phyloP scores from a whole-genome alignment of 2,329 filamentous ascomycete species.

The Diaporthe citriasiana region DNA sequence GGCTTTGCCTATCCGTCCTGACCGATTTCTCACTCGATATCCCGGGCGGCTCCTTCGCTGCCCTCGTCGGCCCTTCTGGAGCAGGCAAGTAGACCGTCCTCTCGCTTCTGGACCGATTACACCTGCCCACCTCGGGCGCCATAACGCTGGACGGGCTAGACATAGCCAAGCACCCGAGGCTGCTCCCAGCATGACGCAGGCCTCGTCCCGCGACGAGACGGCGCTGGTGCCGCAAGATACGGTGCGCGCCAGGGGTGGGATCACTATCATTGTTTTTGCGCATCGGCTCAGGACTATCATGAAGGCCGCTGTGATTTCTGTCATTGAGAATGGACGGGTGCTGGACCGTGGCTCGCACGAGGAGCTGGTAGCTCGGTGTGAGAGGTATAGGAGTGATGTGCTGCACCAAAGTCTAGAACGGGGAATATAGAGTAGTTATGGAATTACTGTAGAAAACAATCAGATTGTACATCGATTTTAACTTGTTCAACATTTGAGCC shows the following conservation, averaged over 20 bases:
- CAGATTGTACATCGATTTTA: too few relatives aligned
- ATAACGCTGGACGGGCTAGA: slow-evolving; percentile 62
- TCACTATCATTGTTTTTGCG: slow-evolving; percentile 69
- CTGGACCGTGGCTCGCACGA: slow-evolving; percentile 60
- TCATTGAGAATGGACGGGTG: slow-evolving; percentile 68
- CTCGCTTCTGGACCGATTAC: slow-evolving; percentile 66
- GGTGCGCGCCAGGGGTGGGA: slow-evolving; percentile 58
- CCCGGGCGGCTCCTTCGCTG: slow-evolving; percentile 71
- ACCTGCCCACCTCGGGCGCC: slow-evolving; percentile 57
- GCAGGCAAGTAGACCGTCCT: slow-evolving; percentile 78
- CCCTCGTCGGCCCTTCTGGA: slow-evolving; percentile 75
- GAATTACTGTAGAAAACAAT: too few relatives aligned
- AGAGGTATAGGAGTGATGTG: slow-evolving; percentile 32
- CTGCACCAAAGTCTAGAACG: slow-evolving; percentile 16
- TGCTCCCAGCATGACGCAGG: slow-evolving; percentile 51
- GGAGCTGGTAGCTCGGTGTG: slow-evolving; percentile 55
- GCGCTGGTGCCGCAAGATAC: slow-evolving; percentile 71
- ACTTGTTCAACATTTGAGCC: too few relatives aligned
- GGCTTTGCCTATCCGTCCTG: slow-evolving; percentile 78
- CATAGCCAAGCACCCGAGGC: slow-evolving; percentile 58
- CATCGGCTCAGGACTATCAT: slow-evolving; percentile 56
- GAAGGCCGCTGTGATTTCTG: slow-evolving; percentile 61
- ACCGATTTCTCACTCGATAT: slow-evolving; percentile 69
- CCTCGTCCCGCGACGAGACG: slow-evolving; percentile 64
- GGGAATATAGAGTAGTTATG: too few relatives aligned